These are phyloP conservation scores for Albophoma yamanashiensis DNA, from an alignment of 2,329 filamentous ascomycete species.

Conservation along the genomic window DNA sequence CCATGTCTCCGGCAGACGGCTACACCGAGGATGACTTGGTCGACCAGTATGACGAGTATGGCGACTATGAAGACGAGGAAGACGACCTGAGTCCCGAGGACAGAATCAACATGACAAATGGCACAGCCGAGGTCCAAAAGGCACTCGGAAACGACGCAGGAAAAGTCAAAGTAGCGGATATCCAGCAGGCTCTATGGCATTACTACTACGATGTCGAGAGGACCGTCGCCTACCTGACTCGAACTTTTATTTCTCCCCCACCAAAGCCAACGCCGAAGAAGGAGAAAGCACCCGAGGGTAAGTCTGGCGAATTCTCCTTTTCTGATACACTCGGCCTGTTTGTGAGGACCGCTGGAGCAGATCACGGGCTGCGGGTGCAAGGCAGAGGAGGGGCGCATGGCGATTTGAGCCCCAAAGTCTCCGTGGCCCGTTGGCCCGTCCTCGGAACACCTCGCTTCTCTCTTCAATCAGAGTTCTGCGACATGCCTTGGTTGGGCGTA, in stretches of 20 bases:
- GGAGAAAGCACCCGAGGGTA: conserved; percentile 32
- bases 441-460: neutral
- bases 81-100: conserved; percentile 38
- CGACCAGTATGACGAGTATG: conserved; percentile 36
- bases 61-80: conserved; percentile 25
- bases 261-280: conserved; percentile 26
- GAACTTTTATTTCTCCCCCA: conserved; percentile 42
- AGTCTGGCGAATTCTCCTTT: conserved; percentile 22
- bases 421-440: neutral
- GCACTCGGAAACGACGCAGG: conserved; percentile 49
- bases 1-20: conserved; percentile 19
- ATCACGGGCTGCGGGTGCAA: conserved; percentile 10
- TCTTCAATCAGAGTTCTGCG: conserved; percentile 50
- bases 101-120: conserved; percentile 44
- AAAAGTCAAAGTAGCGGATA: conserved; percentile 52
- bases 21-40: conserved; percentile 37
- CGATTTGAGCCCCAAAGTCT: neutral
- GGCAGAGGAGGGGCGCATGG: conserved; percentile 2
- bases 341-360: conserved; percentile 20
- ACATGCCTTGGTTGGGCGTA: conserved; percentile 76
- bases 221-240: conserved; percentile 68
- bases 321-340: conserved; percentile 14
- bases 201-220: conserved; percentile 93
- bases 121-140: conserved; percentile 55
- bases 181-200: conserved; percentile 86